These are phyloP conservation scores for Acanthamoeba castellanii DNA, from an alignment of 208 protist species.

Conservation along the genomic window DNA sequence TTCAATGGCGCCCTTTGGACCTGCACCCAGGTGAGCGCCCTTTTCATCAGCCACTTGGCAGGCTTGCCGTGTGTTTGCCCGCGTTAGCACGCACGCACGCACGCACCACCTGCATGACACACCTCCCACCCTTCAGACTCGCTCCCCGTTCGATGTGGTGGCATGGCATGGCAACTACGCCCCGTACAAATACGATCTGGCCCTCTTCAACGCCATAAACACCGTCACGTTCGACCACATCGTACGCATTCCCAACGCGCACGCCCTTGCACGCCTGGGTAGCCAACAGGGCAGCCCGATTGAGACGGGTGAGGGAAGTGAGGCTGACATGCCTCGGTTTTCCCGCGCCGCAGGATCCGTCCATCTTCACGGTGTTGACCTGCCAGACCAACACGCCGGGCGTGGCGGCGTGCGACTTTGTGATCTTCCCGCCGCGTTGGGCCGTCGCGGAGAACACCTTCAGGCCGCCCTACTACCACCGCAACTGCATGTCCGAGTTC, in stretches of 20 bases:
- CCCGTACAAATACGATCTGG: constrained; percentile 93
- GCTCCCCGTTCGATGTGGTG: constrained; percentile 92
- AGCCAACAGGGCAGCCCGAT: no score
- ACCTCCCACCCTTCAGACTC: not conserved
- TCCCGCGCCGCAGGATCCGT: constrained; percentile 88
- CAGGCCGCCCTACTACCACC: constrained; percentile 94
- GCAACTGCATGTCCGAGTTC: constrained; percentile 94
- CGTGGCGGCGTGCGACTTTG: constrained; percentile 92
- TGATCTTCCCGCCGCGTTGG: constrained; percentile 94
- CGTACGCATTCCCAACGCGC: constrained; percentile 46
- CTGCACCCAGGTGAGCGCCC: constrained; percentile 34
- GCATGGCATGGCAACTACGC: constrained; percentile 95
- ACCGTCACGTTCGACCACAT: constrained; percentile 92
- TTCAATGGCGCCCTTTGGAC: constrained; percentile 88
- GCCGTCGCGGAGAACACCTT: constrained; percentile 91
- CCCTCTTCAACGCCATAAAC: constrained; percentile 91
- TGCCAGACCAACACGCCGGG: constrained; percentile 88
- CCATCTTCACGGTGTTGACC: constrained; percentile 95
- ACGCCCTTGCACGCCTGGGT: no score
- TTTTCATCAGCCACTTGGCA: no score
- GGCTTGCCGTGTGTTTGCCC: no score
- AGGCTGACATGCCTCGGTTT: not conserved
- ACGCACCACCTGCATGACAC: not conserved
- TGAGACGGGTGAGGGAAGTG: no score
- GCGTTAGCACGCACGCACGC: no score